Evolutionary conservation across 1,284 basidiomycete species (phyloP), one percentile per base, ranked within the genome.

Genomic region (Sparassis latifolia): DNA sequence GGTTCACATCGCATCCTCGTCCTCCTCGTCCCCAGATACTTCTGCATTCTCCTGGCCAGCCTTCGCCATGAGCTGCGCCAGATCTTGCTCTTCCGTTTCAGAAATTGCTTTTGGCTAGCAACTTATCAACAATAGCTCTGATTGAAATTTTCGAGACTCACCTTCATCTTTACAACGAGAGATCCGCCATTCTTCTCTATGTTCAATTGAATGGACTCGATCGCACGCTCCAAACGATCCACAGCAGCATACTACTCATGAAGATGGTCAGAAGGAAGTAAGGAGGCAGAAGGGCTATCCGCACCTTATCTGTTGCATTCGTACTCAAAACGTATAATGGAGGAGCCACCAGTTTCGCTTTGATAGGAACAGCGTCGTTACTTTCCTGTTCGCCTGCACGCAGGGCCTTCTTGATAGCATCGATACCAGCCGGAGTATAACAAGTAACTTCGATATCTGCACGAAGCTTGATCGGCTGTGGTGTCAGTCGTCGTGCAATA

Each of bases 361-460:
- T 97, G 74, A 99, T 97, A 0, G 96, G 96, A 1, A 99, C 93
- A 0, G 84, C 79, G 57, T 95, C 91, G 28, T 80, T 96, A 63
- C 91, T 91, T 55, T 92, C 80, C 45, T 76, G 77, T 69, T 99
- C 97, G 27, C 95, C 96, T 2, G 90, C 89, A 47, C 82, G 79
- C 42, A 99, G 77, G 0, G 97, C 96, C 50, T 84, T 86, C 72
- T 94, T 94, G 71, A 99, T 97, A 2, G 96, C 95, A 63, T 97
- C 93, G 65, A 99, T 99, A n/a, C 97, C 97, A 35, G 90, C 84
- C 52, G 94, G 95, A 4, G 89, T 89, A 70, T 97, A 99, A 71
- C 96, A 99, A 40, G 94, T 97, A 49, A 99, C 76, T 71, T 99
- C 95, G 57, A 99, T 89, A 72, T 99, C 97, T 27, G 97, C 93